Percentiles rank a stretch among this genome's conserved stretches.
Conservation (phyloP, 805 yeast genomes). For the Kluyveromyces siamensis region DNA sequence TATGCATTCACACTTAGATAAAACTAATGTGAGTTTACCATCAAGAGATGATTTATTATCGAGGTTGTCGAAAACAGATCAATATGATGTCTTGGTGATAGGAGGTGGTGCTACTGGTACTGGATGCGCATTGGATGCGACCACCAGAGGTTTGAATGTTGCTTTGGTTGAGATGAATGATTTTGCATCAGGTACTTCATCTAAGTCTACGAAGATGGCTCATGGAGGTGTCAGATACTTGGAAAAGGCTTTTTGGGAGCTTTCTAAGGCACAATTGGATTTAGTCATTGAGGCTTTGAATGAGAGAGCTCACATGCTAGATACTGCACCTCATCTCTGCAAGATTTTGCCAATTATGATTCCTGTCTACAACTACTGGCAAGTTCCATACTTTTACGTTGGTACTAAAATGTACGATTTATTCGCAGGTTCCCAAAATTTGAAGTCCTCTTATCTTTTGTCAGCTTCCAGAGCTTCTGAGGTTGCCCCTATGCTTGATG, state of each 20-base stretch:
- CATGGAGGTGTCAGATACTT: conserved; percentile 96
- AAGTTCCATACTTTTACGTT: conserved; percentile 83
- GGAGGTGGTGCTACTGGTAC: conserved; percentile 98
- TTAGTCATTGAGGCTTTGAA: conserved; percentile 82
- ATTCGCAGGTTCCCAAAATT: conserved; percentile 83
- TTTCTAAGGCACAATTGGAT: conserved; percentile 82
- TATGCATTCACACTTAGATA: conserved; percentile 9
- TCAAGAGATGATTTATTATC: conserved; percentile 44
- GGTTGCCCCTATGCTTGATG: conserved; percentile 80
- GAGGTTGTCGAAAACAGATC: conserved; percentile 37
- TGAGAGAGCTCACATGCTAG: conserved; percentile 77
- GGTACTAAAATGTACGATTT: conserved; percentile 90
- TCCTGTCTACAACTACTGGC: conserved; percentile 96
- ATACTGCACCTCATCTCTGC: conserved; percentile 88
- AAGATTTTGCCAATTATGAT: conserved; percentile 84
- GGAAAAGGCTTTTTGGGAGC: conserved; percentile 89
- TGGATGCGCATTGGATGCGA: conserved; percentile 88
- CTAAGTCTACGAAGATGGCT: conserved; percentile 91
- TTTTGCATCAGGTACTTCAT: conserved; percentile 87
- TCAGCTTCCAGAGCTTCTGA: conserved; percentile 57
- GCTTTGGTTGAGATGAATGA: conserved; percentile 81
- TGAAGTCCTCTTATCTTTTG: conserved; percentile 67
- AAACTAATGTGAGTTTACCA: conserved; percentile 28
- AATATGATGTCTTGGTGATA: conserved; percentile 73
- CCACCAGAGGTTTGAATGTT: conserved; percentile 82